Evolutionary conservation across 176 grass and related monocot genomes (phyloP), one percentile per base, ranked within the genome.

Genomic region (Eremochloa ophiuroides): DNA sequence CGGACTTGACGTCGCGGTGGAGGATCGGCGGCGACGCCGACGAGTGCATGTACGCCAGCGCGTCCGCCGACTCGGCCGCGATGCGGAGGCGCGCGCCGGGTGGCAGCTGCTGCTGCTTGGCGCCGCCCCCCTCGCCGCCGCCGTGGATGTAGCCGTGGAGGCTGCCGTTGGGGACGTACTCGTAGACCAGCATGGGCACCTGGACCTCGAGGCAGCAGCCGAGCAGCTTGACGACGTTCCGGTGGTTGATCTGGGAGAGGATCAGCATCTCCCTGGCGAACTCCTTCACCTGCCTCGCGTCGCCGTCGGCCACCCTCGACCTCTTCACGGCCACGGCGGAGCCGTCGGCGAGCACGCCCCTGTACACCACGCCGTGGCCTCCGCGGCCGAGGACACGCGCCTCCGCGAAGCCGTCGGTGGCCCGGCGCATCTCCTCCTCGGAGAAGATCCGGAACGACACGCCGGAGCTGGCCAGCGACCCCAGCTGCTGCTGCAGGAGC

Each of bases 1-100:
- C 64, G 10, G 84, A 89, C 80, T 93, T 93, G 62, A 93, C 91
- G 75, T 89, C 87, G 31, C 87, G 80, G 69, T 93, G 91, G 4
- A 93, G 46, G 31, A 92, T 67, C 11, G 83, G 88, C 16, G 75
- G 88, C 29, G 84, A 80, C 18, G 84, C 84, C 2, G 67, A 79
- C 12, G 78, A 85, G 64, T 88, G 86, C 81, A 84, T 71, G 34
- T 88, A 84, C 15, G 79, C 80, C 0, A 88, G 80, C 69, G 86
- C 86, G 5, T 88, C 81, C 10, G 86, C 85, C 0, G 79, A 28
- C 18, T 88, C 72, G 0, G 55, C 72, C 8, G 85, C 85, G 16
- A 87, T 50, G 34, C 66, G 61, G 23, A 84, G 80, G 5, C 86
- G 65, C 26, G 30, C 44, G 13, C 35, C 71, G 11, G 78, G 14